Evolutionary conservation across 495 filamentous ascomycete genomes (phyloP).

Genomic region (Penicillium antarcticum): DNA sequence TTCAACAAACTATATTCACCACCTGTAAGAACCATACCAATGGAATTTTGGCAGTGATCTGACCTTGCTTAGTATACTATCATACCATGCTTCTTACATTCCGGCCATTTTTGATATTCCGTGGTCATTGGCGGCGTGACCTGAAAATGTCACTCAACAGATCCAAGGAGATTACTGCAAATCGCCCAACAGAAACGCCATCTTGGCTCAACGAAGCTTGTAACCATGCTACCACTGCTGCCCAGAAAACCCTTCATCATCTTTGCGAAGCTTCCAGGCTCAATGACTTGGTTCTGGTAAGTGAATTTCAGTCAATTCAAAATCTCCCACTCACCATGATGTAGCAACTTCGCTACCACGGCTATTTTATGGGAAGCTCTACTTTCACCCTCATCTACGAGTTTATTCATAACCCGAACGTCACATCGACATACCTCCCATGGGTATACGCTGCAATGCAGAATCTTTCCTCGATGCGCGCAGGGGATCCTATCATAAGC

Average conservation of each 20-base stretch:
- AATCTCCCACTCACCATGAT: neutral
- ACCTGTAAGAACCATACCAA: slow-evolving; percentile 26
- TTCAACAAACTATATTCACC: slow-evolving; percentile 33
- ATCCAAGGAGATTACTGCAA: neutral
- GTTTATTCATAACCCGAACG: slow-evolving; percentile 32
- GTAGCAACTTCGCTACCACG: slow-evolving; percentile 42
- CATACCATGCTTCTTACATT: slow-evolving; percentile 41
- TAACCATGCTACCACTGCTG: slow-evolving; percentile 31
- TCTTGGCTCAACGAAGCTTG: slow-evolving; percentile 46
- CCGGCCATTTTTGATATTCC: slow-evolving; percentile 44
- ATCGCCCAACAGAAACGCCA: slow-evolving; percentile 31
- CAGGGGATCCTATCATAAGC: slow-evolving; percentile 27
- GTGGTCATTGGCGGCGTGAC: slow-evolving; percentile 37
- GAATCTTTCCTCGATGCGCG: slow-evolving; percentile 29
- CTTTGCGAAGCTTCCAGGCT: slow-evolving; percentile 30
- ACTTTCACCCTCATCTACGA: slow-evolving; percentile 40
- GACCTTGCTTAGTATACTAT: slow-evolving; percentile 34
- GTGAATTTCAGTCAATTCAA: neutral
- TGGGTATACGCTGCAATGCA: slow-evolving; percentile 39
- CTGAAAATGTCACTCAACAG: slow-evolving; percentile 17
- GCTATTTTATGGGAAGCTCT: slow-evolving; percentile 37
- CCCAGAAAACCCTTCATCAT: slow-evolving; percentile 36
- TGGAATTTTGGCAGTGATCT: neutral
- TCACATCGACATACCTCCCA: slow-evolving; percentile 33
- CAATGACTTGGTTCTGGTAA: slow-evolving; percentile 38